phyloP scores from a whole-genome alignment of 2,329 filamentous ascomycete species.

The Rhinocladiella mackenziei region DNA sequence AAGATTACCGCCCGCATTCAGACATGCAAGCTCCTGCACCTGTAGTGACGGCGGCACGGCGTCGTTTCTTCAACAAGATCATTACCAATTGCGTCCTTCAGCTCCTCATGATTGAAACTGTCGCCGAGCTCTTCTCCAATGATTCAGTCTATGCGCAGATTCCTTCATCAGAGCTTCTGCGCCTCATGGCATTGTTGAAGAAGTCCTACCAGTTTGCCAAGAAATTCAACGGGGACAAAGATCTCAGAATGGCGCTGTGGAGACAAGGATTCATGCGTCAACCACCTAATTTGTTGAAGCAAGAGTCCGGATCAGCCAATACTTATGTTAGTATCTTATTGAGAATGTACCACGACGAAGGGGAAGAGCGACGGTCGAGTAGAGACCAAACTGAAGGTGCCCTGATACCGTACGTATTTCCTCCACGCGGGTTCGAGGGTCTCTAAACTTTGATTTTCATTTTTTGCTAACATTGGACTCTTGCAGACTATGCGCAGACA shows the following conservation, averaged over 20 bases:
- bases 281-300: slow-evolving; percentile 93
- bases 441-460: not conserved
- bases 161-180: slow-evolving; percentile 80
- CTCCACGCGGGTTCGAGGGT: not conserved
- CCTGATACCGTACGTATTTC: slow-evolving; percentile 64
- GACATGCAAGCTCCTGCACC: slow-evolving; percentile 81
- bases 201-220: slow-evolving; percentile 96
- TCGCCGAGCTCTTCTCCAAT: slow-evolving; percentile 97
- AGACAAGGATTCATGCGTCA: slow-evolving; percentile 99
- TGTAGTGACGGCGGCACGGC: slow-evolving; percentile 85
- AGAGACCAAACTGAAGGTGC: slow-evolving; percentile 83
- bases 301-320: slow-evolving; percentile 86
- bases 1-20: slow-evolving; percentile 79
- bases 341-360: slow-evolving; percentile 91
- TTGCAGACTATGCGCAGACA: slow-evolving; percentile 76
- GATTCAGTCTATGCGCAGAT: slow-evolving; percentile 92
- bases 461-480: slow-evolving; percentile 3
- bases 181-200: slow-evolving; percentile 90
- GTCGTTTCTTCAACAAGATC: slow-evolving; percentile 97
- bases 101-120: slow-evolving; percentile 98
- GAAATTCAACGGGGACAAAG: slow-evolving; percentile 96
- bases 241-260: slow-evolving; percentile 90
- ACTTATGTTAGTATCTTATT: slow-evolving; percentile 96
- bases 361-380: slow-evolving; percentile 73
- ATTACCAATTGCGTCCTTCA: slow-evolving; percentile 98